These are phyloP conservation scores for Apiospora arundinis DNA, from an alignment of 2,329 filamentous ascomycete species.

Conservation along the genomic window DNA sequence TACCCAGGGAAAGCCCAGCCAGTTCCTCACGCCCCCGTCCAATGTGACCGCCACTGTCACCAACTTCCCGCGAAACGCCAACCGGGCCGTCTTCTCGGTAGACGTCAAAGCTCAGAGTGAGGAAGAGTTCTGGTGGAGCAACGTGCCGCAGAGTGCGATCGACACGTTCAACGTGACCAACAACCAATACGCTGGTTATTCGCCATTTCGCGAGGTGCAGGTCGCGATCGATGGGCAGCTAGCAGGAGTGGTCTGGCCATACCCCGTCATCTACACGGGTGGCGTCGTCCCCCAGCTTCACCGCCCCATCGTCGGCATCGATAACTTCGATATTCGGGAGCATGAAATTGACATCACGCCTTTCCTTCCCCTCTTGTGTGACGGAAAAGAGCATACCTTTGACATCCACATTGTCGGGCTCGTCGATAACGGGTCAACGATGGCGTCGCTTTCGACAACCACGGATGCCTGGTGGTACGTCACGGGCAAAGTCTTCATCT, in stretches of 20 bases:
- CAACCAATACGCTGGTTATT: conserved; percentile 68
- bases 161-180: conserved; percentile 63
- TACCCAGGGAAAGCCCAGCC: conserved; percentile 61
- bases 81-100: conserved; percentile 76
- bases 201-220: conserved; percentile 80
- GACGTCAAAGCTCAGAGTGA: conserved; percentile 76
- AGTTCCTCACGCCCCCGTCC: conserved; percentile 70
- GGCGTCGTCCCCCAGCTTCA: conserved; percentile 79
- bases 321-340: conserved; percentile 80
- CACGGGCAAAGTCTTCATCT: conserved; percentile 82
- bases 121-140: conserved; percentile 89
- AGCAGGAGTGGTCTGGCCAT: conserved; percentile 81
- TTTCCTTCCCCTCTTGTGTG: conserved; percentile 72
- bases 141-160: conserved; percentile 69
- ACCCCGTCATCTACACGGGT: conserved; percentile 82
- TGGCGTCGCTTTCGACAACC: conserved; percentile 55
- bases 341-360: conserved; percentile 84
- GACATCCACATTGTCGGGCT: conserved; percentile 72
- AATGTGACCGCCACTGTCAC: conserved; percentile 62
- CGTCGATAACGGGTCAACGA: conserved; percentile 57
- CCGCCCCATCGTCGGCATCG: conserved; percentile 77
- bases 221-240: conserved; percentile 74
- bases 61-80: conserved; percentile 68
- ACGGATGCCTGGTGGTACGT: conserved; percentile 76
- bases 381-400: conserved; percentile 70